Percentiles rank a stretch among this genome's conserved stretches.
Evolutionary conservation across 768 basidiomycete species (phyloP).

Genomic region (Rhodotorula babjevae): DNA sequence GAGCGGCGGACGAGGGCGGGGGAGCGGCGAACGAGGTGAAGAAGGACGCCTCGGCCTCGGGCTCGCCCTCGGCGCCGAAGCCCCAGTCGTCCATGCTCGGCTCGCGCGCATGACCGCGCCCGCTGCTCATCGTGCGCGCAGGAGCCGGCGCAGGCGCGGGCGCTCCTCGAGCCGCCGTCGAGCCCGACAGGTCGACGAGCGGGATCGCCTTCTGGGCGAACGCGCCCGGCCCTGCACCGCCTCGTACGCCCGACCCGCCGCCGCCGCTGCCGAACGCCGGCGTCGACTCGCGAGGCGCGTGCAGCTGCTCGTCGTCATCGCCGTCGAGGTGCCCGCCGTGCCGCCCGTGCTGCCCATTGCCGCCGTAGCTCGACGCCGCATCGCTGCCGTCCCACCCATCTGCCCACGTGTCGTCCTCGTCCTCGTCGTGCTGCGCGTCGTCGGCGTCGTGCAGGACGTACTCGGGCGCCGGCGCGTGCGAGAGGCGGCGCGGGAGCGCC

Average conservation of each 20-base stretch:
- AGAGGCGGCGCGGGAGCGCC: no score
- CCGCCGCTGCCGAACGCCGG: no score
- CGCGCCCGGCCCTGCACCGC: background rate
- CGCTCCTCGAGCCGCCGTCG: no score
- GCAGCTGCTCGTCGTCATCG: no score
- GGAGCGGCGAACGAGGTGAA: no score
- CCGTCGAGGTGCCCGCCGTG: background rate
- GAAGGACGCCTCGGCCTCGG: no score
- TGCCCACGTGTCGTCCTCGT: constrained; percentile 1
- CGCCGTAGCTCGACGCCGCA: constrained; percentile 4
- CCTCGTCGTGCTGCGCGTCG: constrained; percentile 19
- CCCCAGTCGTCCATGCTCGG: constrained; percentile 20
- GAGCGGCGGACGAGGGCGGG: no score
- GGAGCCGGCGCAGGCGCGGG: background rate
- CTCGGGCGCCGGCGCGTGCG: no score
- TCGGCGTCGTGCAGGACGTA: background rate
- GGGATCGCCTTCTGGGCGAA: background rate
- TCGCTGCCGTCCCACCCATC: background rate
- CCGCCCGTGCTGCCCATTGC: constrained; percentile 9
- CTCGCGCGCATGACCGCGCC: background rate
- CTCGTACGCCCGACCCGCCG: no score
- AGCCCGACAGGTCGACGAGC: background rate
- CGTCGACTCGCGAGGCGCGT: no score
- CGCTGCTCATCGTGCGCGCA: background rate
- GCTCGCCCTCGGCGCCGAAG: constrained; percentile 10